These are phyloP conservation scores for Sarocladiaceae sp. DNA, from an alignment of 2,329 filamentous ascomycete species.

Conservation along the genomic window DNA sequence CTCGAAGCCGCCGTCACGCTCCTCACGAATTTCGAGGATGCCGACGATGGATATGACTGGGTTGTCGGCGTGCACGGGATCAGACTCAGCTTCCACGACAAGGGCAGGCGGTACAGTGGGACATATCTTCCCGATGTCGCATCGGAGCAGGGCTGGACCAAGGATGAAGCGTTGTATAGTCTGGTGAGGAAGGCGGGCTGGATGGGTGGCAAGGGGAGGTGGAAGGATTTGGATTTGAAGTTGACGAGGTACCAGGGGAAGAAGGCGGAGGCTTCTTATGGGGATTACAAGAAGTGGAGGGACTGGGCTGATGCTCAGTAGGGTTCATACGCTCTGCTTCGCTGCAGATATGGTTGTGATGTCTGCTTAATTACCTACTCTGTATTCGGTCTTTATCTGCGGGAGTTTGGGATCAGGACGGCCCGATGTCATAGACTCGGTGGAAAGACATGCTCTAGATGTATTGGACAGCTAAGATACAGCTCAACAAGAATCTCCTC, in stretches of 20 bases:
- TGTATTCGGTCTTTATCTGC: not conserved
- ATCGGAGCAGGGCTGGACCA: slow-evolving; percentile 88
- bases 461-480: no score
- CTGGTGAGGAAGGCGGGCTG: slow-evolving; percentile 95
- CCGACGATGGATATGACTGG: slow-evolving; percentile 76
- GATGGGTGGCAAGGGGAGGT: slow-evolving; percentile 73
- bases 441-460: not conserved
- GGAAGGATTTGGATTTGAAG: slow-evolving; percentile 74
- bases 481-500: no score
- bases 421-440: not conserved
- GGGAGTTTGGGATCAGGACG: slow-evolving; percentile 5
- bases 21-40: slow-evolving; percentile 79
- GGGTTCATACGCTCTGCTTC: not conserved
- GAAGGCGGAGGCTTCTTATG: slow-evolving; percentile 66
- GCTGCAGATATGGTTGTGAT: no score
- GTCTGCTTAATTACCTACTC: no score
- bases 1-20: slow-evolving; percentile 72
- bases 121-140: slow-evolving; percentile 94
- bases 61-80: slow-evolving; percentile 80
- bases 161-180: slow-evolving; percentile 85
- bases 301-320: slow-evolving; percentile 55
- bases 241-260: slow-evolving; percentile 84
- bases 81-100: slow-evolving; percentile 76
- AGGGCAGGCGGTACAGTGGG: slow-evolving; percentile 69
- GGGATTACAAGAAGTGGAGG: slow-evolving; percentile 75